Conservation (phyloP, 164 flowering plant species). For the Nymphaea thermarum region DNA sequence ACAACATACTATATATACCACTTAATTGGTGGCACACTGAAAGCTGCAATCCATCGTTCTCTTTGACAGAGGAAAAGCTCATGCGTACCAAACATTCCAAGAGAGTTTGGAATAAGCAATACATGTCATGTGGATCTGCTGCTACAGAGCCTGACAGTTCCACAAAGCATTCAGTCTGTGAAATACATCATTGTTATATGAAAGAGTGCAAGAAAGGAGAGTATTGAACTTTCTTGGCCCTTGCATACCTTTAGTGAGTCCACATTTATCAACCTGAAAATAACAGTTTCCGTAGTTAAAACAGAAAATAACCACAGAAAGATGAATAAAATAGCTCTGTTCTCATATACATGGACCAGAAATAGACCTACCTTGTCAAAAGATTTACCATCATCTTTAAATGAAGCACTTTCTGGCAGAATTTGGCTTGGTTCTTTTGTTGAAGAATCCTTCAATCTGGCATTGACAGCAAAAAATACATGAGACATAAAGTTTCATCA, state of each 20-base stretch:
- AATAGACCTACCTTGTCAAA: constrained; percentile 22
- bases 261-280: constrained; percentile 40
- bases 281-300: constrained; percentile 13
- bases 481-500: background rate
- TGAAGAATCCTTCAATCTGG: background rate
- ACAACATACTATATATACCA: constrained; percentile 28
- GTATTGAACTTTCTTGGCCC: background rate
- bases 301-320: background rate
- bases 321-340: background rate
- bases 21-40: constrained; percentile 59
- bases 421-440: constrained; percentile 12
- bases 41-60: constrained; percentile 26
- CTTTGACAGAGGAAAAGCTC: constrained; percentile 33
- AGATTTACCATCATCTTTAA: constrained; percentile 6
- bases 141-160: constrained; percentile 22
- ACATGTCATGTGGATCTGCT: constrained; percentile 8
- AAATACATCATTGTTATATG: background rate
- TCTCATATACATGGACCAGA: background rate
- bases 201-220: background rate
- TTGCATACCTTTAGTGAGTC: constrained; percentile 28
- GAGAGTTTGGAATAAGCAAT: constrained; percentile 47
- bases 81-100: constrained; percentile 55
- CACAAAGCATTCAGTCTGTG: too few species aligned
- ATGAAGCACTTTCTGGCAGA: constrained; percentile 2
- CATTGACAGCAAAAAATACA: background rate